These are phyloP conservation scores for Colletotrichum noveboracense DNA, from an alignment of 2,329 filamentous ascomycete species.

Conservation along the genomic window DNA sequence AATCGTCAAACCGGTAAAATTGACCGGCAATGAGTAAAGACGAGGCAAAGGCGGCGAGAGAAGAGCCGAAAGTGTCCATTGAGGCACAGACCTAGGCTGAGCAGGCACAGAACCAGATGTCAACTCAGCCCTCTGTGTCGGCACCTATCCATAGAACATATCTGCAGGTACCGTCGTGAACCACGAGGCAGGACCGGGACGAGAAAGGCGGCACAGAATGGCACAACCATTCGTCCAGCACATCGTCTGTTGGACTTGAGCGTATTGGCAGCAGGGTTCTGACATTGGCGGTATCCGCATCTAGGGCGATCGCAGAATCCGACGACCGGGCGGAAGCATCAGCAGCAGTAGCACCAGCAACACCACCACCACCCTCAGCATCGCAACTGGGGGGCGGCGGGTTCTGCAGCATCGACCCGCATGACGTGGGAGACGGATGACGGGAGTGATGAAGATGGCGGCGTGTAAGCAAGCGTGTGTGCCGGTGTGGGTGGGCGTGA, in stretches of 20 bases:
- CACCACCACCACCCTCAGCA: not conserved
- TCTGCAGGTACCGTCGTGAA: conserved; percentile 18
- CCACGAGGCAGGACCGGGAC: conserved; percentile 7
- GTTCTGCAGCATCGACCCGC: not conserved
- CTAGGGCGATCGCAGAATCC: not conserved
- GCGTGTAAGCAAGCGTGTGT: not conserved
- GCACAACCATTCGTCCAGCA: not conserved
- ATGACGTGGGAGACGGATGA: not conserved
- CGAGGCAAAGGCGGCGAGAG: not conserved
- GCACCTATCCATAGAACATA: conserved; percentile 1
- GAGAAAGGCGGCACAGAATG: not conserved
- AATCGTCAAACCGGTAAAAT: not conserved
- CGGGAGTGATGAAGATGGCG: not conserved
- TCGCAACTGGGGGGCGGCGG: not conserved
- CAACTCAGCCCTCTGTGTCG: conserved; percentile 6
- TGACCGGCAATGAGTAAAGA: not conserved
- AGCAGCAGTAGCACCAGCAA: not conserved
- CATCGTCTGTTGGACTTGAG: not conserved
- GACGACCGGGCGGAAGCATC: conserved; percentile 2
- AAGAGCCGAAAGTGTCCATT: not conserved
- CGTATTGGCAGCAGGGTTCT: not conserved
- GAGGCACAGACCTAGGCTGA: conserved; percentile 8
- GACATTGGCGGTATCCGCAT: not conserved
- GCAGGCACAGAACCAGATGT: not conserved
- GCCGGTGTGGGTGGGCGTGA: conserved; percentile 4